Evolutionary conservation across 1,284 basidiomycete species (phyloP).

Genomic region (Anthracocystis panici-leucophaei): DNA sequence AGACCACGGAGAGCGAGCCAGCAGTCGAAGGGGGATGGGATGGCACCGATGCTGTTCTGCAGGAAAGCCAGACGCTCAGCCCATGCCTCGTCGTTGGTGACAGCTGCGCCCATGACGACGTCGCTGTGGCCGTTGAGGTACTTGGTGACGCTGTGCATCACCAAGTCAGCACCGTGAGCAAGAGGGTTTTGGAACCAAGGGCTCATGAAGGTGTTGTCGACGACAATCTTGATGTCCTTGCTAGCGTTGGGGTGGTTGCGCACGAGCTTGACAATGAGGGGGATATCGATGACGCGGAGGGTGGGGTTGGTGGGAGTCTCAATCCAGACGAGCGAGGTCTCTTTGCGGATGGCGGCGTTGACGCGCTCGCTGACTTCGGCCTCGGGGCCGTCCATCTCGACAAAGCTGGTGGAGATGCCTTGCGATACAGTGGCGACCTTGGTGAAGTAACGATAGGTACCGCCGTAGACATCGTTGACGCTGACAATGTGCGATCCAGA

Average conservation of each 20-base stretch:
- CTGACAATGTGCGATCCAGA: constrained; percentile 82
- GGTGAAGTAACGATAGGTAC: constrained; percentile 82
- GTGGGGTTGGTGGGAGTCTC: constrained; percentile 96
- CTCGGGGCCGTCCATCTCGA: constrained; percentile 76
- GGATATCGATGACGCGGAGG: constrained; percentile 84
- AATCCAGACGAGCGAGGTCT: constrained; percentile 97
- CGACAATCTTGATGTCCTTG: constrained; percentile 55
- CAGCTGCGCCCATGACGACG: constrained; percentile 66
- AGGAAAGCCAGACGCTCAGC: constrained; percentile 76
- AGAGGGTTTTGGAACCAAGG: constrained; percentile 92
- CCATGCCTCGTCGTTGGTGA: constrained; percentile 58
- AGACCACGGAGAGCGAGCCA: constrained; percentile 91
- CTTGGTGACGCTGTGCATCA: constrained; percentile 78
- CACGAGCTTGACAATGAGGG: constrained; percentile 75
- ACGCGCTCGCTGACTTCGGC: constrained; percentile 75
- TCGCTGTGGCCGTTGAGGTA: constrained; percentile 95
- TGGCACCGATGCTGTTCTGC: constrained; percentile 89
- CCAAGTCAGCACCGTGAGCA: constrained; percentile 84
- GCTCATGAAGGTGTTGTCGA: constrained; percentile 75
- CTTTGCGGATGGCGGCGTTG: constrained; percentile 76
- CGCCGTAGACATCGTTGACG: constrained; percentile 77
- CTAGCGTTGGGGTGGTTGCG: constrained; percentile 78
- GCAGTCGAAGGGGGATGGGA: constrained; percentile 87
- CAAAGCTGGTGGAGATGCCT: constrained; percentile 81
- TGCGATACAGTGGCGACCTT: constrained; percentile 81